phyloP scores from a whole-genome alignment of 1,284 basidiomycete genomes.

The Puccinia sorghi region DNA sequence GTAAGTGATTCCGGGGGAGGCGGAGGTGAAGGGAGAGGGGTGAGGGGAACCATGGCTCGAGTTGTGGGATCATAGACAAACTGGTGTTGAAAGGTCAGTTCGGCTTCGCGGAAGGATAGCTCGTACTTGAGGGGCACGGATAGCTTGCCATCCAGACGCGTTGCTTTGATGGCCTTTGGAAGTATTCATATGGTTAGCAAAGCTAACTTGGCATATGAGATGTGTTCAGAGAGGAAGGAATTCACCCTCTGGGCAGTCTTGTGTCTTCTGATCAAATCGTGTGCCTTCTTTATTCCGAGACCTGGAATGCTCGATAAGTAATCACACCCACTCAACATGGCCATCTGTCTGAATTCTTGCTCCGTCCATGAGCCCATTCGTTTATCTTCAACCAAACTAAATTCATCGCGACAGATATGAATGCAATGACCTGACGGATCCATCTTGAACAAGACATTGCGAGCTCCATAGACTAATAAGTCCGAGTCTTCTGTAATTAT shows the following conservation, averaged over 20 bases:
- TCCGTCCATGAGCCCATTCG: conserved; percentile 86
- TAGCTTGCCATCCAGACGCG: conserved; percentile 83
- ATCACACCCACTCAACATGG: conserved; percentile 95
- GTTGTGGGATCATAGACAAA: conserved; percentile 79
- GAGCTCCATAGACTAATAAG: conserved; percentile 92
- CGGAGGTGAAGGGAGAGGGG: conserved; percentile 62
- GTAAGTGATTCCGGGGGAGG: conserved; percentile 10
- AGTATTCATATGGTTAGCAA: conserved; percentile 7
- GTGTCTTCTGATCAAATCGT: conserved; percentile 75
- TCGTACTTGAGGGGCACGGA: conserved; percentile 73
- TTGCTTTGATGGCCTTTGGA: conserved; percentile 65
- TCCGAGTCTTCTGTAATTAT: conserved; percentile 99
- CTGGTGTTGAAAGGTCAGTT: conserved; percentile 81
- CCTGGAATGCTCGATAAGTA: conserved; percentile 65
- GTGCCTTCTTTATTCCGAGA: conserved; percentile 76
- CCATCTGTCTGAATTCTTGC: conserved; percentile 86
- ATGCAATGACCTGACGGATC: conserved; percentile 76
- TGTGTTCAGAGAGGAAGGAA: background rate
- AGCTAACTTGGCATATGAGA: background rate
- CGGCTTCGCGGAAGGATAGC: conserved; percentile 29
- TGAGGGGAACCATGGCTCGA: conserved; percentile 70
- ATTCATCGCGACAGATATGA: conserved; percentile 74
- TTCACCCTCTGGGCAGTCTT: conserved; percentile 79
- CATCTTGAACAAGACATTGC: conserved; percentile 74
- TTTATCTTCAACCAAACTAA: conserved; percentile 72